phyloP scores from a whole-genome alignment of 2,329 filamentous ascomycete species.

The Penicillium sp. region DNA sequence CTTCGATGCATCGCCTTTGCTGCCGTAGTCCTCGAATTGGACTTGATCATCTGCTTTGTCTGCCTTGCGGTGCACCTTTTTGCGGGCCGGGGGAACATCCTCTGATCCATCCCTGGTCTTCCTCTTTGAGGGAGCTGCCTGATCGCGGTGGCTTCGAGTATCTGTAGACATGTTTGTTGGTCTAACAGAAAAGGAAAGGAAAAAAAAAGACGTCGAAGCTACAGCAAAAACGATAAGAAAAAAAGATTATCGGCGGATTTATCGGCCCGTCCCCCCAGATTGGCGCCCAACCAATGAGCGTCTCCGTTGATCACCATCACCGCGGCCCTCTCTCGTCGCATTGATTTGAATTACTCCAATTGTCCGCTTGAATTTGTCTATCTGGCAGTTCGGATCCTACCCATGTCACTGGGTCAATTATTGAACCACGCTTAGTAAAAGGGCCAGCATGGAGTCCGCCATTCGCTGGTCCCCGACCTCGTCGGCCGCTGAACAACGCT shows the following conservation, averaged over 20 bases:
- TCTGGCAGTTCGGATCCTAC: not conserved
- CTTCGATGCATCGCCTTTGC: conserved; percentile 6
- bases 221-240: conserved; percentile 15
- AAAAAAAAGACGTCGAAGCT: conserved; percentile 5
- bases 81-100: conserved; percentile 23
- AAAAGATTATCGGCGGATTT: conserved; percentile 27
- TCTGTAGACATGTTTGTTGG: conserved; percentile 18
- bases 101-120: conserved; percentile 29
- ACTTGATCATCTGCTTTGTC: conserved; percentile 10
- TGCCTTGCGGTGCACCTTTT: conserved; percentile 26
- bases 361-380: not conserved
- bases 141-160: conserved; percentile 13
- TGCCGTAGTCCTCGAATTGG: conserved; percentile 13
- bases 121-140: conserved; percentile 26
- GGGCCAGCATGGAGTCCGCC: conserved; percentile 45
- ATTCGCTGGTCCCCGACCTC: conserved; percentile 64
- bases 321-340: conserved; percentile 7
- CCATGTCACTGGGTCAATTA: not conserved
- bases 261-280: conserved; percentile 35
- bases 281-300: conserved; percentile 28
- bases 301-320: conserved; percentile 3
- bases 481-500: conserved; percentile 52
- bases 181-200: not conserved
- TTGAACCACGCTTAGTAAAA: not conserved
- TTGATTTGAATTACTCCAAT: conserved; percentile 9